These are phyloP conservation scores for Pleurozium schreberi DNA, from an alignment of 225 moss, liverwort and hornwort species.

Conservation along the genomic window DNA sequence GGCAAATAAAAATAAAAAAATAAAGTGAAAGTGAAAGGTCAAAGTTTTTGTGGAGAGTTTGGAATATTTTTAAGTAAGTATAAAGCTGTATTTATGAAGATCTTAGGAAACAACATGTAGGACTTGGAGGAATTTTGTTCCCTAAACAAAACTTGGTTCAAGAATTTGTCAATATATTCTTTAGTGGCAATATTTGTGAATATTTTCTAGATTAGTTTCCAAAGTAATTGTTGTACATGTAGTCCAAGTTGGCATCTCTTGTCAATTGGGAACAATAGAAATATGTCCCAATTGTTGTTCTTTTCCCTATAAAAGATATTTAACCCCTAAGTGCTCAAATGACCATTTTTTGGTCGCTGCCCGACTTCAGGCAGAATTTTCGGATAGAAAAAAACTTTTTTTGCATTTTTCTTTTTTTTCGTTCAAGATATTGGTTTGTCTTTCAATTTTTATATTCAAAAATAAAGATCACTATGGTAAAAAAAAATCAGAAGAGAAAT, in stretches of 20 bases:
- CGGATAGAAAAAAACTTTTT: no score
- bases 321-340: no score
- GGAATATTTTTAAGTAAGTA: neutral
- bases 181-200: neutral
- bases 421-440: no score
- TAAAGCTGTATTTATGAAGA: neutral
- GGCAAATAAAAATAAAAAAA: no score
- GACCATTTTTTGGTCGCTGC: no score
- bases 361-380: no score
- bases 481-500: no score
- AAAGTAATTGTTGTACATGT: neutral
- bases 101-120: neutral
- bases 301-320: neutral
- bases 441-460: no score
- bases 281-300: neutral
- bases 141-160: neutral
- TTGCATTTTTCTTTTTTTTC: no score
- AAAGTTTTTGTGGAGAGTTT: no score
- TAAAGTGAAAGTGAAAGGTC: neutral
- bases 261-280: neutral
- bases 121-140: neutral
- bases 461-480: no score
- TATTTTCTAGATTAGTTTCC: neutral
- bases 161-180: neutral
- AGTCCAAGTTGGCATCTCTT: rapidly evolving